Evolutionary conservation across 2,329 filamentous ascomycete genomes (phyloP).

Genomic region (Parascedosporium putredinis): DNA sequence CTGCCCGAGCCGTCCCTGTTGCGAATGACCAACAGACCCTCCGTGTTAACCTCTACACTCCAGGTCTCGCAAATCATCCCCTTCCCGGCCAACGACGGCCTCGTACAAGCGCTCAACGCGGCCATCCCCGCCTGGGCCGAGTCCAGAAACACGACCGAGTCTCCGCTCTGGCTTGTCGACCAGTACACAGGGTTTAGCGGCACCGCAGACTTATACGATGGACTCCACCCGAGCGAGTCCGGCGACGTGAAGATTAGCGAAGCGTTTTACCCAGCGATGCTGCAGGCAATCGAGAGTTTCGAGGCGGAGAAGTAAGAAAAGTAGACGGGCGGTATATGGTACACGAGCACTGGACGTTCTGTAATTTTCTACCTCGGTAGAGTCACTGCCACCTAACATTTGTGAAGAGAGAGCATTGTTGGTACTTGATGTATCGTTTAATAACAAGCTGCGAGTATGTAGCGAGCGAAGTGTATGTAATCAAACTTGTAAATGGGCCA

Average conservation of each 20-base stretch:
- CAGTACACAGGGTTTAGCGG: constrained; percentile 7
- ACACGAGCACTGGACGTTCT: too few relatives aligned
- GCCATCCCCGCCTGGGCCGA: constrained; percentile 3
- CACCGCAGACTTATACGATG: constrained; percentile 4
- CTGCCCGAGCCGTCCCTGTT: background rate
- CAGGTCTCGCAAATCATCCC: constrained; percentile 10
- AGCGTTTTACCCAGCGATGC: constrained; percentile 7
- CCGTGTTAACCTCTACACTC: background rate
- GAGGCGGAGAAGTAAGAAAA: background rate
- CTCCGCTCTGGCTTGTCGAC: constrained; percentile 6
- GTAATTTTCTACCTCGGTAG: too few relatives aligned
- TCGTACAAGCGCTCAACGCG: constrained; percentile 5
- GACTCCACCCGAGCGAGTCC: constrained; percentile 7
- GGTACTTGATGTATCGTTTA: too few relatives aligned
- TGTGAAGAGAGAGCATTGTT: too few relatives aligned
- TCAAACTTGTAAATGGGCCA: too few relatives aligned
- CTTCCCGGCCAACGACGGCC: constrained; percentile 2
- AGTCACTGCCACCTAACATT: too few relatives aligned
- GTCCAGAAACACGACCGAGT: constrained; percentile 3
- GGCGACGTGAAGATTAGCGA: constrained; percentile 7
- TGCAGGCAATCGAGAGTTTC: constrained; percentile 7
- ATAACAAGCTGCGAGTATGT: too few relatives aligned
- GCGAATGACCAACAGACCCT: too few relatives aligned
- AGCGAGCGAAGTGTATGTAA: too few relatives aligned
- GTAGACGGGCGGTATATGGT: too few relatives aligned